Base-by-base conservation (phyloP, 2,329 filamentous ascomycete species). In the Penicillium crustosum region DNA sequence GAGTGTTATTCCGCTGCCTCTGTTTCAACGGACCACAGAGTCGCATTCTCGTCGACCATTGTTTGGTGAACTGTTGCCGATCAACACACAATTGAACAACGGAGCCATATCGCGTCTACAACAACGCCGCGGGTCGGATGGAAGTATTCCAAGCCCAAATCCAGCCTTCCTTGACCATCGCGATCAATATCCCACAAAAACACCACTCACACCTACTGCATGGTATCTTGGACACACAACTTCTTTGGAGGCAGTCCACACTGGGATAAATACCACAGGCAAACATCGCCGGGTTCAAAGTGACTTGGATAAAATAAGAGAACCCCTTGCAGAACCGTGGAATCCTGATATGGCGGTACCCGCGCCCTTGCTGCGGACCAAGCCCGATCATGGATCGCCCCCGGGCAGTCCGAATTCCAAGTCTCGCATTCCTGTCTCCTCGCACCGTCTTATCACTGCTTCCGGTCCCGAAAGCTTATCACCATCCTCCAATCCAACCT, bases 11-110 rank as follows among this genome's bases (percentile, higher is more conserved):
- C 64, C 64, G 21, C 64, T 62, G 4, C 64, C 63, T 23, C 58
- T 67, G 27, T 63, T 60, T 17, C 58, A 66, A 44, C 63, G 56
- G 15, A 57, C 61, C 10, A 58, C 70, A 64, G 70, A 72, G 61
- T 70, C 67, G 33, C 72, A 73, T 61, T 65, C 77, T 48, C 79
- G 81, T 53, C 82, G 82, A 60, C 83, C 90, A 36, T 77, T 93
- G 21, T 93, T 93, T 76, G 90, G 90, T 38, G 90, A 93, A 73
- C 83, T 93, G 64, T 77, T 86, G 29, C 82, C 85, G n/a, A 79
- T 85, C 38, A 81, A 85, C 64, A 80, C 79, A 66, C 79, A 83
- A 63, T 69, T 79, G 27, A 73, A 79, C 21, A 77, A 81, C 49
- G 87, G 87, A 51, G 89, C 89, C 62, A 78, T 82, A 59, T 72